Evolutionary conservation across 768 basidiomycete species (phyloP), one percentile per base, ranked within the genome.

Genomic region (Boletus pseudo-olivaceus): DNA sequence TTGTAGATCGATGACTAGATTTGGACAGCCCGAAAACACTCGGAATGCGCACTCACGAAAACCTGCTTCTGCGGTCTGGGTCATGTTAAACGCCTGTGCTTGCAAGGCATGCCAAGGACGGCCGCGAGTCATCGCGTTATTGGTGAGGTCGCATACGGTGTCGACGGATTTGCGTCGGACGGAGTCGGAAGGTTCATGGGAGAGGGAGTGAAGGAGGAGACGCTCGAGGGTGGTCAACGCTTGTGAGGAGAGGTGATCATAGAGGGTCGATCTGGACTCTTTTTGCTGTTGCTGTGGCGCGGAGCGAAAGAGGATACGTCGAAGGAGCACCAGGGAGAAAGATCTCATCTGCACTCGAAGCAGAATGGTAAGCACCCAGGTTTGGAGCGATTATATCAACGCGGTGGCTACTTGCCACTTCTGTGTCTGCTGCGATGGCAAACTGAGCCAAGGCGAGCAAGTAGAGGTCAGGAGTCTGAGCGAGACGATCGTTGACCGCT

Each of bases 41-140:
- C 83, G 72, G 65, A 79, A 92, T 2, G 89, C 87, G 58, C 77
- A 82, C 61, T 87, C 83, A 26, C 83, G 72, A 58, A 80, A 64
- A 5, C 71, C 71, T 26, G 67, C 58, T 38, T 57, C 62, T n/a
- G 61, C 49, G 29, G 55, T 46, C 35, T 70, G 62, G 6, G 80
- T 76, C 86, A 90, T 88, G 43, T 71, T 75, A 62, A 91, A 91
- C 0, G 78, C 76, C 50, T 85, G 86, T 0, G 80, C 81, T 63
- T 91, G 90, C 1, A 92, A 74, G 2, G 85, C 85, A 63, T 90
- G 88, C 90, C 90, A 93, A 3, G 88, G 89, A 9, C 88, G 71
- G 1, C 90, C 90, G 2, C 88, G 78, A 15, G 69, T 66, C 86
- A 92, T 89, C 11, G 82, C 81, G 54, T 87, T 82, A 51, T 85